Evolutionary conservation across 225 moss, liverwort and hornwort genomes (phyloP).

Genomic region (Thuidium tamariscinum): DNA sequence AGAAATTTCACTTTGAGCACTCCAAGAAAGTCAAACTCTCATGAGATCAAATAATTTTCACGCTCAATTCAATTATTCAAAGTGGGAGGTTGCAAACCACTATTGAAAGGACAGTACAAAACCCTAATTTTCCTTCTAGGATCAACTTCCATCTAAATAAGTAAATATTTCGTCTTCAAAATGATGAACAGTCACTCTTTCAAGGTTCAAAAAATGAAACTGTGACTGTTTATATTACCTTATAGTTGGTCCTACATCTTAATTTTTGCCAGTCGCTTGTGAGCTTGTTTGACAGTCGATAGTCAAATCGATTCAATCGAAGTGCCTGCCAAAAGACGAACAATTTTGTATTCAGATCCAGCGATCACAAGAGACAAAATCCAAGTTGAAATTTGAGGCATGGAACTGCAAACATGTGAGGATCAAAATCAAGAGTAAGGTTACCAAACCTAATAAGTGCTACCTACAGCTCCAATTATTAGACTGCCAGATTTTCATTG

Average conservation of each 20-base stretch:
- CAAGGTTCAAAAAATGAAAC: neutral
- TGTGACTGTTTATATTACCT: neutral
- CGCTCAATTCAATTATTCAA: neutral
- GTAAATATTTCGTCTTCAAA: neutral
- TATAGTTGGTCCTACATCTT: slow-evolving; percentile 65
- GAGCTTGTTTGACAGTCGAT: slow-evolving; percentile 61
- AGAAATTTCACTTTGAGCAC: neutral
- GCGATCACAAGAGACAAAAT: neutral
- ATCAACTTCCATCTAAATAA: neutral
- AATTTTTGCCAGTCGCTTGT: slow-evolving; percentile 62
- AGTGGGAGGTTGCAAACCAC: neutral
- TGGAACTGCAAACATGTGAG: neutral
- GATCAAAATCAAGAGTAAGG: neutral
- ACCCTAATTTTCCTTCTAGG: neutral
- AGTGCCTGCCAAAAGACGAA: slow-evolving; percentile 27
- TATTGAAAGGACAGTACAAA: neutral
- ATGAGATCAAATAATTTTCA: neutral
- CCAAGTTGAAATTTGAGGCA: neutral
- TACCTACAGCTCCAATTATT: neutral
- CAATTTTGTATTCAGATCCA: neutral
- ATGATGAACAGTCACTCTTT: too few species aligned
- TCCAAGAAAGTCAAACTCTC: neutral
- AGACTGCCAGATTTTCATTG: neutral
- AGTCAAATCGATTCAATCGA: slow-evolving; percentile 67
- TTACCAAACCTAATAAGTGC: neutral